These are phyloP conservation scores for Colletotrichum brevisporum DNA, from an alignment of 2,329 filamentous ascomycete species.

Conservation along the genomic window DNA sequence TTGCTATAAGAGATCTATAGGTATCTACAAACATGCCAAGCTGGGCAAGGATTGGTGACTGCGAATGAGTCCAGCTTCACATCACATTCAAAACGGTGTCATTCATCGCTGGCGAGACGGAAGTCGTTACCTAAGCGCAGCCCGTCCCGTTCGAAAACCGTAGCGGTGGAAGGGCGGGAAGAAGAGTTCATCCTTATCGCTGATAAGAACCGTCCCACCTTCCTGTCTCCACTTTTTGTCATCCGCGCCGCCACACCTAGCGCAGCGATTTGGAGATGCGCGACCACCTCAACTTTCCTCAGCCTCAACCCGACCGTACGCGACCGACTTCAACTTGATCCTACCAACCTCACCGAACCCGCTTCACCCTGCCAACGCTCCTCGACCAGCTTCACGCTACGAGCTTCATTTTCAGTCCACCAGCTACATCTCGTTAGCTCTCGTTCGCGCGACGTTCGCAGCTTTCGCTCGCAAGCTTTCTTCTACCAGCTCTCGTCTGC, in stretches of 20 bases:
- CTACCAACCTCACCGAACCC: no score
- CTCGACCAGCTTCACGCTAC: no score
- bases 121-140: background rate
- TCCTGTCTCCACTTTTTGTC: constrained; percentile 6
- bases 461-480: background rate
- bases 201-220: background rate
- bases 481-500: no score
- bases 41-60: no score
- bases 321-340: no score
- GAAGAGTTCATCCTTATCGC: background rate
- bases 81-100: background rate
- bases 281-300: background rate
- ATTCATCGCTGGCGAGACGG: background rate
- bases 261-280: background rate
- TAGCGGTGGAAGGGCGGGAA: background rate
- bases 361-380: no score
- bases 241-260: constrained; percentile 12
- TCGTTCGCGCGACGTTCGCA: no score
- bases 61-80: background rate
- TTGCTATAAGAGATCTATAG: no score
- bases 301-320: no score
- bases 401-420: no score
- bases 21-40: no score
- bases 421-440: no score
- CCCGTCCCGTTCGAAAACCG: background rate